Conservation (phyloP, 2,329 filamentous ascomycete species). For the Fusarium sp. region DNA sequence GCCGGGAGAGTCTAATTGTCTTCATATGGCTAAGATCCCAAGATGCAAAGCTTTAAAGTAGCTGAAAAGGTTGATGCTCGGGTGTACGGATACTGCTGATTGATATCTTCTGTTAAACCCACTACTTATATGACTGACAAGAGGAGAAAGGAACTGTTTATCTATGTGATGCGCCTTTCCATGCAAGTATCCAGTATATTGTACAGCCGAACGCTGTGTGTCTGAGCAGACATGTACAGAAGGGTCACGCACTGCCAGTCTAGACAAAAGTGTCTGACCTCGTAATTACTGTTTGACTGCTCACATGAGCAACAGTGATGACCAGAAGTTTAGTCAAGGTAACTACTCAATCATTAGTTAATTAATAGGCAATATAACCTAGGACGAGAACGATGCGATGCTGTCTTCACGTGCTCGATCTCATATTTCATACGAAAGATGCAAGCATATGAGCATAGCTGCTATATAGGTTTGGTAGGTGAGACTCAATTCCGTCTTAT, state of each 20-base stretch:
- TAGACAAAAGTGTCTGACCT: background rate
- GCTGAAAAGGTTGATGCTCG: background rate
- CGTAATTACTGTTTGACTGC: background rate
- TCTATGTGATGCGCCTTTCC: background rate
- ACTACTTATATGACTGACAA: background rate
- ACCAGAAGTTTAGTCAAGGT: background rate
- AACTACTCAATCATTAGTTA: background rate
- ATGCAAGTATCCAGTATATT: background rate
- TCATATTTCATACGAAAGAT: background rate
- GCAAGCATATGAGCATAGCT: background rate
- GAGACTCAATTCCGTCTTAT: background rate
- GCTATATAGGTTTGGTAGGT: background rate
- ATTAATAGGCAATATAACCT: background rate
- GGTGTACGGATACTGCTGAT: background rate
- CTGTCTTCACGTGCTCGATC: background rate
- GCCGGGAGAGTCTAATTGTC: background rate
- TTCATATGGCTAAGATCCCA: background rate
- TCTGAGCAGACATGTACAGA: background rate
- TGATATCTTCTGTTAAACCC: background rate
- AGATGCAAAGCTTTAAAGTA: background rate
- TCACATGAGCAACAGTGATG: background rate
- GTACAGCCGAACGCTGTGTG: background rate
- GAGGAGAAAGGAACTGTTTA: background rate
- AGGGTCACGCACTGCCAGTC: background rate
- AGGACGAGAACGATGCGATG: background rate